Evolutionary conservation across 1,284 basidiomycete species (phyloP).

Genomic region (Amylostereum chailletii): DNA sequence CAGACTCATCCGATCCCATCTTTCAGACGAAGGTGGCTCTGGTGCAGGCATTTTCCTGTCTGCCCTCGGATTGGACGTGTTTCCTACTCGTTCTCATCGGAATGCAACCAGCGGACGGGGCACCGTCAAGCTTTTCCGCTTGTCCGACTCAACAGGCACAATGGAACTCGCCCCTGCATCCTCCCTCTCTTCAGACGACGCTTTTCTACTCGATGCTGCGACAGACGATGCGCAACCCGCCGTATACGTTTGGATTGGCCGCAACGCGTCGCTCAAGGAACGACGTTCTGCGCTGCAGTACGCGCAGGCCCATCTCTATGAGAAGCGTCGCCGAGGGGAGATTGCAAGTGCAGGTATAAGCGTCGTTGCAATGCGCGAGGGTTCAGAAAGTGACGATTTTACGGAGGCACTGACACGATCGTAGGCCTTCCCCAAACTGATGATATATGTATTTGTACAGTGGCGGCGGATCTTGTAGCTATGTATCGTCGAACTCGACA

Average conservation of each 20-base stretch:
- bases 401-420: too few species aligned
- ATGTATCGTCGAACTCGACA: too few species aligned
- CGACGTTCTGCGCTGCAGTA: constrained; percentile 42
- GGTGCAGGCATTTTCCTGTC: constrained; percentile 38
- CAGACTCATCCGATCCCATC: not conserved
- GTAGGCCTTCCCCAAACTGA: too few species aligned
- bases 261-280: constrained; percentile 37
- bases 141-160: constrained; percentile 37
- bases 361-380: too few species aligned
- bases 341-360: too few species aligned
- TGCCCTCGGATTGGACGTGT: constrained; percentile 26
- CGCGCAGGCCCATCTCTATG: constrained; percentile 43
- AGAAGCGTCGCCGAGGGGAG: constrained; percentile 14
- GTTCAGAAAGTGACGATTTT: too few species aligned
- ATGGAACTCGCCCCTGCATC: constrained; percentile 25
- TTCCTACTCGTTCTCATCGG: constrained; percentile 11
- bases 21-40: constrained; percentile 39
- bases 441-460: too few species aligned
- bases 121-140: constrained; percentile 29
- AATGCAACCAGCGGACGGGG: constrained; percentile 12
- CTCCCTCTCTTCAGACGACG: constrained; percentile 35
- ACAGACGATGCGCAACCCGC: constrained; percentile 25
- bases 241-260: constrained; percentile 53
- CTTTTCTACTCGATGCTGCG: constrained; percentile 38
- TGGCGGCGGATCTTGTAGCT: too few species aligned